phyloP scores from a whole-genome alignment of 495 filamentous ascomycete species.

The Xylaria longipes region DNA sequence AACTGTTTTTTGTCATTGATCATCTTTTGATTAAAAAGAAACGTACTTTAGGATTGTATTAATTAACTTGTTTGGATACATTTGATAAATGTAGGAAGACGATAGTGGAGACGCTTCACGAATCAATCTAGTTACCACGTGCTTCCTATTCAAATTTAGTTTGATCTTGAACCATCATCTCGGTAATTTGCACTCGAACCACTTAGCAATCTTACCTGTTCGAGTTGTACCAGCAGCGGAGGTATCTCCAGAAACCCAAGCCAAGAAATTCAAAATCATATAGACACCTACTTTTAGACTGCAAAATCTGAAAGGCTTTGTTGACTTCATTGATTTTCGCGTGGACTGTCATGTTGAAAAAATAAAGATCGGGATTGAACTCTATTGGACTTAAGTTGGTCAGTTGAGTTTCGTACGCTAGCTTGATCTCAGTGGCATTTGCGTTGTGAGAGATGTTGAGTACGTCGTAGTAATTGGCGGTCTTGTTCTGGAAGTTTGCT shows the following conservation, averaged over 20 bases:
- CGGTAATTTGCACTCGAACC: not conserved
- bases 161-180: not conserved
- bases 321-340: not conserved
- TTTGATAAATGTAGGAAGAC: not conserved
- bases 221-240: not conserved
- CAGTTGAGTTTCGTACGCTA: not conserved
- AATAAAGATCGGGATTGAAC: not conserved
- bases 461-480: not conserved
- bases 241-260: not conserved
- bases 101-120: not conserved
- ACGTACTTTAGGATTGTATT: not conserved
- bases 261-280: not conserved
- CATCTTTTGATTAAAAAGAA: not conserved
- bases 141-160: not conserved
- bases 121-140: not conserved
- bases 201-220: not conserved
- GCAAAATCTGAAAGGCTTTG: not conserved
- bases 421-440: not conserved
- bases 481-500: constrained; percentile 5
- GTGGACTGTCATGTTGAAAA: not conserved
- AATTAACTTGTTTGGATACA: not conserved
- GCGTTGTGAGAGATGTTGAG: not conserved
- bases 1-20: not conserved
- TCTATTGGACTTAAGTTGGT: not conserved
- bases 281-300: not conserved